Base-by-base conservation (phyloP, 2,329 filamentous ascomycete genomes). In the Colletotrichum chrysophilum region DNA sequence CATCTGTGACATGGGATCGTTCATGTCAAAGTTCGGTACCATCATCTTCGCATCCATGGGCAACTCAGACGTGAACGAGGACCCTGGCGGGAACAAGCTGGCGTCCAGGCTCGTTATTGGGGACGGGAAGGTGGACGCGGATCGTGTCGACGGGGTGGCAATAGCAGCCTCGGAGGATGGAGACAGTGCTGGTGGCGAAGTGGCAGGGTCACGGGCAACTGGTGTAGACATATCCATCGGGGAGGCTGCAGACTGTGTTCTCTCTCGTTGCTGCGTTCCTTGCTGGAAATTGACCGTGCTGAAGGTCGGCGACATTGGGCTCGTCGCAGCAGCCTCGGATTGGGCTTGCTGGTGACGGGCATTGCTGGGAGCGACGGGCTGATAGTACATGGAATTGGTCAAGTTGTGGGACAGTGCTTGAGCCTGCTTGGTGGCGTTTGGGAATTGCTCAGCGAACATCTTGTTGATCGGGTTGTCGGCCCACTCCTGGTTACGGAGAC, bases 391-490 rank as follows among this genome's bases (percentile, higher is more conserved):
- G 6, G 74, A 77, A 38, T 75, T 77, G 4, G 77, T 76, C 8
- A 78, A 52, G n/a, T 73, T 76, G 10, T 62, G 77, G 18, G 76
- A 76, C 24, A 78, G 56, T 16, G 74, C 76, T 48, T 84, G 82
- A 18, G 81, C 82, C 66, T 81, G 80, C 24, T 80, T 78, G 30
- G 80, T 77, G 10, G 83, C 83, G 60, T 82, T 82, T 2, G 88
- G 88, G 43, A 90, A 90, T 3, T 85, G 84, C 61, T 87, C 82
- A 30, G 84, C 87, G 62, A 90, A 90, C 7, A 85, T 80, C 52
- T 83, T 83, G 76, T 90, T 88, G 66, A 90, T 83, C 62, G 88
- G 85, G 52, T 88, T 86, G 66, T 87, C 84, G 16, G 85, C 84
- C 81, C 85, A 86, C 26, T 84, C 80, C 3, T 84, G 81, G 43